A percentile compares a stretch with the other conserved stretches of the same genome.
Evolutionary conservation across 495 filamentous ascomycete genomes (phyloP).

Genomic region (Pyrenula aspistea): DNA sequence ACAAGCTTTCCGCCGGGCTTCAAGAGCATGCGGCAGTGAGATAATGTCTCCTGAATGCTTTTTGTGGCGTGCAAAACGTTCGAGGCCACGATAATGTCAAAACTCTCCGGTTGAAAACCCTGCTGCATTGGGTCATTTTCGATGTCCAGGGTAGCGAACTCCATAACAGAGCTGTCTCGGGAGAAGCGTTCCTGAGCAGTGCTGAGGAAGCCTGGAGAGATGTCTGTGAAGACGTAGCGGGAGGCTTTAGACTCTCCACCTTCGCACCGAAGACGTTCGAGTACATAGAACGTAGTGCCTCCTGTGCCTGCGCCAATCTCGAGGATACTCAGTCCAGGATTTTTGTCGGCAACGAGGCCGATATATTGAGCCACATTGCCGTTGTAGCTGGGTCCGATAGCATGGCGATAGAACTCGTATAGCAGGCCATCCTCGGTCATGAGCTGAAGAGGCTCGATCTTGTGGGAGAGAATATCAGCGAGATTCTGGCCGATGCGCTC

Average conservation of each 20-base stretch:
- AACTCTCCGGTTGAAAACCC: constrained; percentile 25
- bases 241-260: constrained; percentile 6
- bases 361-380: constrained; percentile 11
- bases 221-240: constrained; percentile 41
- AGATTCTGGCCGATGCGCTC: constrained; percentile 24
- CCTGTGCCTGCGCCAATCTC: constrained; percentile 32
- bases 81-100: constrained; percentile 33
- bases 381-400: constrained; percentile 13
- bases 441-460: constrained; percentile 27
- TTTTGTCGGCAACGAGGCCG: constrained; percentile 21
- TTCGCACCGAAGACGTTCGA: constrained; percentile 5
- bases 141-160: constrained; percentile 32
- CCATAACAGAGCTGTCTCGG: constrained; percentile 17
- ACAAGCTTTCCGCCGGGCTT: constrained; percentile 43
- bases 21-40: constrained; percentile 18
- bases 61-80: constrained; percentile 10
- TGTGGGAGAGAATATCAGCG: constrained; percentile 20
- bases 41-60: background rate
- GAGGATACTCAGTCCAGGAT: constrained; percentile 19
- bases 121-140: constrained; percentile 27
- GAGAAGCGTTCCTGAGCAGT: constrained; percentile 9
- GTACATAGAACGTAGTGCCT: constrained; percentile 24
- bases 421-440: constrained; percentile 28
- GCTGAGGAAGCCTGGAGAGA: constrained; percentile 30
- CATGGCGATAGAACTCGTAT: constrained; percentile 21